Conservation (phyloP, 495 filamentous ascomycete species). For the Aspergillus kassunensis region DNA sequence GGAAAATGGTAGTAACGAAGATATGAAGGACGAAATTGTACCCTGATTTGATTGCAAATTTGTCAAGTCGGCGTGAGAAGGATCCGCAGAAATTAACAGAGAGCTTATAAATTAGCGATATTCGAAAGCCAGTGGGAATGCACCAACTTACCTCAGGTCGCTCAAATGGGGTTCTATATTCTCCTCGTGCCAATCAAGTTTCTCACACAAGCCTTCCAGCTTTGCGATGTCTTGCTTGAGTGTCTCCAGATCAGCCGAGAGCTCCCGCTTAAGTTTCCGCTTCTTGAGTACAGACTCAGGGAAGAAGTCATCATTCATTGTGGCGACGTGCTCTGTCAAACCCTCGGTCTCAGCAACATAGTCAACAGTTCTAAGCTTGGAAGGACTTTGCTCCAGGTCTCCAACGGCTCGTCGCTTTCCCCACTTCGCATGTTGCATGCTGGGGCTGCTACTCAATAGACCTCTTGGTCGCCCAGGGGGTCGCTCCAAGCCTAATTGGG, state of each 20-base stretch:
- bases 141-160: constrained; percentile 30
- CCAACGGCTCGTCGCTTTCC: constrained; percentile 26
- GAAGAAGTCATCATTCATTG: constrained; percentile 15
- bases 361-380: constrained; percentile 27
- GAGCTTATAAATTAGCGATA: constrained; percentile 23
- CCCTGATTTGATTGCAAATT: constrained; percentile 10
- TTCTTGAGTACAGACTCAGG: constrained; percentile 28
- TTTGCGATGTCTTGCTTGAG: constrained; percentile 37
- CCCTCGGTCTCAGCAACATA: constrained; percentile 12
- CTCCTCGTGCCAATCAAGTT: constrained; percentile 11
- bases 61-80: constrained; percentile 17
- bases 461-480: constrained; percentile 34
- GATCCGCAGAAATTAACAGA: constrained; percentile 25
- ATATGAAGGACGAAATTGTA: constrained; percentile 38
- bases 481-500: constrained; percentile 52
- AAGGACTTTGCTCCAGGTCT: constrained; percentile 25
- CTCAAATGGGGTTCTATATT: constrained; percentile 24
- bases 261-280: constrained; percentile 26
- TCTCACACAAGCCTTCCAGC: constrained; percentile 33
- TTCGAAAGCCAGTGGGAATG: background rate
- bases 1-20: constrained; percentile 40
- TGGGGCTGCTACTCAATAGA: constrained; percentile 43
- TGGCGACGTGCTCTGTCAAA: constrained; percentile 1
- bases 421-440: constrained; percentile 28
- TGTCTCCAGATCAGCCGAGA: constrained; percentile 28